Evolutionary conservation across 495 filamentous ascomycete genomes (phyloP), one percentile per base, ranked within the genome.

Genomic region (Xylaria scruposa): DNA sequence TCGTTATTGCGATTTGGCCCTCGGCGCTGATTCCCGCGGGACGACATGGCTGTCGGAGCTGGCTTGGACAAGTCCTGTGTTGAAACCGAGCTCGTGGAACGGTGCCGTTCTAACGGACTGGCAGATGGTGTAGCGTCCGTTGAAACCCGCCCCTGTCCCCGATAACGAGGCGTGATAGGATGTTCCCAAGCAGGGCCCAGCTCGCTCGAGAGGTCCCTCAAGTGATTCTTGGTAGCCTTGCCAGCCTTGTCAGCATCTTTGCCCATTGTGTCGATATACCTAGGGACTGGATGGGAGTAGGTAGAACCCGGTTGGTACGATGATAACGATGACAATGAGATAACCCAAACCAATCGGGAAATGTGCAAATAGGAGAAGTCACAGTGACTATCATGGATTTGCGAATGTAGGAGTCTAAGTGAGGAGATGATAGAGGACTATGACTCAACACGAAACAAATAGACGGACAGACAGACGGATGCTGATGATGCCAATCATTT

Each of bases 1-100:
- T 83, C 83, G 56, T 80, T 85, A 72, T 85, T 85, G 67, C 84
- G 81, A 77, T 84, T 85, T 8, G 83, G 81, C 7, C 83, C 84
- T 51, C 85, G 83, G 6, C 81, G 75, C 46, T 82, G 82, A 46
- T 84, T 82, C 24, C 81, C 84, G 51, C 85, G 79, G 0, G 83
- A 81, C 26, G 83, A 83, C 85, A 85, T 87, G 66, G 38, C 54
- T 46, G 44, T 17, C 29, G 40, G 8, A 19, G 60, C 24, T 42
- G 47, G 10, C 15, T 36, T 26, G 24, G 65, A 15, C n/a, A 56
- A 42, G 33, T 51, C 47, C 33, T 67, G 31, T 13, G 40, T 8
- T n/a, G 64, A 49, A 42, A n/a, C 21, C 1, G 67, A 61, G 54
- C 40, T 49, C 38, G 67, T 26, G 17, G 60, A 61, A 26, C 53